phyloP scores from a whole-genome alignment of 2,329 filamentous ascomycete genomes.

The Penicillium sp. region DNA sequence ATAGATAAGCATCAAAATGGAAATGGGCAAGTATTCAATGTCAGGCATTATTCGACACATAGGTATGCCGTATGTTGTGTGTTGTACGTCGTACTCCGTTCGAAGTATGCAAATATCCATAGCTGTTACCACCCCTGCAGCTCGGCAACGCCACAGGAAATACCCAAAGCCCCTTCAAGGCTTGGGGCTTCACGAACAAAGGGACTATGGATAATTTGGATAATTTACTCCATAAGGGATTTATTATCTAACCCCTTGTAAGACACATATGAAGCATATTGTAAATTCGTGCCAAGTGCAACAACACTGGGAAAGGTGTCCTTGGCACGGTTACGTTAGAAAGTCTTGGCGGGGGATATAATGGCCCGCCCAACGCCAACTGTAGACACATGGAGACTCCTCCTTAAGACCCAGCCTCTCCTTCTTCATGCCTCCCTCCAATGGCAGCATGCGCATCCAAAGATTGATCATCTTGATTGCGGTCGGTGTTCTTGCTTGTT shows the following conservation, averaged over 20 bases:
- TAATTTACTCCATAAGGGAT: neutral
- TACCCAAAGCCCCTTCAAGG: neutral
- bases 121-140: neutral
- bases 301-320: neutral
- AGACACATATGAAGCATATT: neutral
- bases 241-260: neutral
- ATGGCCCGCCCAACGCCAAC: neutral
- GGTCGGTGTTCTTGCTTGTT: conserved; percentile 32
- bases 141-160: neutral
- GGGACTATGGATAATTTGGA: neutral
- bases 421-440: conserved; percentile 16
- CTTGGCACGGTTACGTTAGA: conserved; percentile 8
- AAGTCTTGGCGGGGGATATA: conserved; percentile 7
- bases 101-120: neutral
- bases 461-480: conserved; percentile 35
- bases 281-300: neutral
- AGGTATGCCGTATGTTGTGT: no score
- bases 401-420: conserved; percentile 6
- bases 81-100: no score
- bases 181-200: neutral
- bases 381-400: conserved; percentile 9
- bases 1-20: neutral
- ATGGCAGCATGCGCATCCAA: conserved; percentile 42
- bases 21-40: neutral
- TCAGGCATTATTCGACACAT: no score